phyloP scores from a whole-genome alignment of 495 filamentous ascomycete genomes.

The Cryomyces antarcticus region DNA sequence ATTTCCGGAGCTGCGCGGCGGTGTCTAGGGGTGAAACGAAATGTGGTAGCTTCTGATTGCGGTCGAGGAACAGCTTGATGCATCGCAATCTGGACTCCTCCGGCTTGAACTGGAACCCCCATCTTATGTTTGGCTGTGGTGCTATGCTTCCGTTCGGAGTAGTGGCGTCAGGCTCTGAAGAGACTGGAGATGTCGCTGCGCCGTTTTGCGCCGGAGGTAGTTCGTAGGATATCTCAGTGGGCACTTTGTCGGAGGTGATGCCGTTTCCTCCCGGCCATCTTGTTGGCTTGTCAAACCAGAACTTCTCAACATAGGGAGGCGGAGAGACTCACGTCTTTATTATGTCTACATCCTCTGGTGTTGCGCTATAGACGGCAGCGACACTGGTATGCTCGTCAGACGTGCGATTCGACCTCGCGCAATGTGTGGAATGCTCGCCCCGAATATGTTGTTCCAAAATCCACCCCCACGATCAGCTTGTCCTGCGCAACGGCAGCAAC shows the following conservation, averaged over 20 bases:
- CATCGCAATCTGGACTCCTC: conserved; percentile 54
- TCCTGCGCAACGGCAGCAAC: no score
- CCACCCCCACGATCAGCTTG: conserved; percentile 38
- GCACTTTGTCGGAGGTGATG: conserved; percentile 25
- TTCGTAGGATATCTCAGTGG: conserved; percentile 24
- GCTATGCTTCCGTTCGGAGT: neutral
- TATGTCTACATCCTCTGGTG: conserved; percentile 58
- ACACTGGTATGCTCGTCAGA: conserved; percentile 26
- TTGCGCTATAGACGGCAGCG: conserved; percentile 53
- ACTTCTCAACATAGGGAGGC: neutral
- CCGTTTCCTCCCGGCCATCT: conserved; percentile 50
- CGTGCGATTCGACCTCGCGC: conserved; percentile 3
- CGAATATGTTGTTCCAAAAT: conserved; percentile 53
- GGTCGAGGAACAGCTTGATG: conserved; percentile 64
- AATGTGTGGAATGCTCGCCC: conserved; percentile 26
- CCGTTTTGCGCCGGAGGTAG: conserved; percentile 12
- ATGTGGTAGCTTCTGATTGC: conserved; percentile 53
- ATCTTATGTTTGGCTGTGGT: conserved; percentile 26
- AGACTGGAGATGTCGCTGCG: conserved; percentile 2
- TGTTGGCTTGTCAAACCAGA: neutral
- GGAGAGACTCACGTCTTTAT: conserved; percentile 34
- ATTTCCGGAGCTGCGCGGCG: conserved; percentile 45
- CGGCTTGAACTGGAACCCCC: conserved; percentile 62
- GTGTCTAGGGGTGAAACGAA: conserved; percentile 60
- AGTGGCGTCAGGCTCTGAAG: neutral